Evolutionary conservation across 2,329 filamentous ascomycete genomes (phyloP).

Genomic region (Aspergillus quadricinctus): DNA sequence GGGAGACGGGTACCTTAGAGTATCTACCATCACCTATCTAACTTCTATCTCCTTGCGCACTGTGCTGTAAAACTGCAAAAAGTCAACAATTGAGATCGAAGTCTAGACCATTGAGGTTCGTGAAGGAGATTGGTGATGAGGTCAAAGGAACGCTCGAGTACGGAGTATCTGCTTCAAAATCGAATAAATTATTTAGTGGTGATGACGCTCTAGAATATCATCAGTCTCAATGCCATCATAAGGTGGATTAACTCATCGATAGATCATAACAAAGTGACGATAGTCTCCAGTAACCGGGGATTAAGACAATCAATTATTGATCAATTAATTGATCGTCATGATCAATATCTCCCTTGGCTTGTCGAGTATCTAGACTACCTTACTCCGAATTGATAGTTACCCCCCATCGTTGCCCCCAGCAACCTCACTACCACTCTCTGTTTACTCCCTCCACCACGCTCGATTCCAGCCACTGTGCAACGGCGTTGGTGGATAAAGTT

Average conservation of each 20-base stretch:
- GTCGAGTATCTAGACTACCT: not conserved
- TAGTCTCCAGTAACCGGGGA: not conserved
- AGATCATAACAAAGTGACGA: not conserved
- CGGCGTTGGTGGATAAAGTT: constrained; percentile 16
- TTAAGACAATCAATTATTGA: not conserved
- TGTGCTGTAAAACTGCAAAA: not conserved
- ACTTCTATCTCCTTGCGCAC: not conserved
- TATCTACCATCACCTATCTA: not conserved
- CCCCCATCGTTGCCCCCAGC: constrained; percentile 12
- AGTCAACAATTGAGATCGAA: not conserved
- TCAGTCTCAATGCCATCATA: constrained; percentile 1
- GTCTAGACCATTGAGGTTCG: not conserved
- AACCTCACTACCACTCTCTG: constrained; percentile 27
- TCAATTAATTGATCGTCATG: not conserved
- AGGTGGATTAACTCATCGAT: not conserved
- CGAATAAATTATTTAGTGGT: too few relatives aligned
- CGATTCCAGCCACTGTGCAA: constrained; percentile 22
- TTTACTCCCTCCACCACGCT: constrained; percentile 28
- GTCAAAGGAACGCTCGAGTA: not conserved
- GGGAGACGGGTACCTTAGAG: too few relatives aligned
- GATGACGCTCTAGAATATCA: not conserved
- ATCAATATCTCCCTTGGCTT: not conserved
- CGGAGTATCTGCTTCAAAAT: too few relatives aligned
- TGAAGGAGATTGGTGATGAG: not conserved
- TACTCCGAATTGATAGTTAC: not conserved